A percentile compares a stretch with the other conserved stretches of the same genome.
phyloP scores from a whole-genome alignment of 306 rosid genomes.

The Cucurbita moschata region DNA sequence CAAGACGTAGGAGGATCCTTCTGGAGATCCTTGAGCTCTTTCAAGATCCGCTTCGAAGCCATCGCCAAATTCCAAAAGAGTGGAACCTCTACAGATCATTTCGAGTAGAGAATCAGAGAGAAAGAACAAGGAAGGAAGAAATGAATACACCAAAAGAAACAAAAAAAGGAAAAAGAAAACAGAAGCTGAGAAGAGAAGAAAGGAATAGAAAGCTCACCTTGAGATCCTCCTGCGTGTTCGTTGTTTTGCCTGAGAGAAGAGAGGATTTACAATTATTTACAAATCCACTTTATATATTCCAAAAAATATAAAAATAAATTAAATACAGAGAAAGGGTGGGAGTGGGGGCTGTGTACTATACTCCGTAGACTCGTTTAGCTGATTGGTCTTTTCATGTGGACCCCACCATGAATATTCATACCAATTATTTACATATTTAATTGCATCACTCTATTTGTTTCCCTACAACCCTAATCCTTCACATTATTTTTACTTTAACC shows the following conservation, averaged over 20 bases:
- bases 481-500: no score
- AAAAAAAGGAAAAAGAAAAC: background rate
- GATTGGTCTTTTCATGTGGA: background rate
- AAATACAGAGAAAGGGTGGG: background rate
- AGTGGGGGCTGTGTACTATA: background rate
- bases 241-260: slow-evolving; percentile 5
- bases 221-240: background rate
- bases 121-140: background rate
- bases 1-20: slow-evolving; percentile 67
- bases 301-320: background rate
- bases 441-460: background rate
- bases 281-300: slow-evolving; percentile 3
- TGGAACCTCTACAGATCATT: background rate
- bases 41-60: slow-evolving; percentile 42
- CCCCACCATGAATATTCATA: background rate
- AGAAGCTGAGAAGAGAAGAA: background rate
- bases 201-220: slow-evolving; percentile 2
- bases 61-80: slow-evolving; percentile 18
- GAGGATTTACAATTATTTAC: slow-evolving; percentile 3
- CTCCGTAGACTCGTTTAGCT: background rate
- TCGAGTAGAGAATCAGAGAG: background rate
- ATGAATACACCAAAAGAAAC: background rate
- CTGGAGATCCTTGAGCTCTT: slow-evolving; percentile 12
- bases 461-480: background rate
- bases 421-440: background rate